These are phyloP conservation scores for Fusarium camptoceras DNA, from an alignment of 2,329 filamentous ascomycete species.

Conservation along the genomic window DNA sequence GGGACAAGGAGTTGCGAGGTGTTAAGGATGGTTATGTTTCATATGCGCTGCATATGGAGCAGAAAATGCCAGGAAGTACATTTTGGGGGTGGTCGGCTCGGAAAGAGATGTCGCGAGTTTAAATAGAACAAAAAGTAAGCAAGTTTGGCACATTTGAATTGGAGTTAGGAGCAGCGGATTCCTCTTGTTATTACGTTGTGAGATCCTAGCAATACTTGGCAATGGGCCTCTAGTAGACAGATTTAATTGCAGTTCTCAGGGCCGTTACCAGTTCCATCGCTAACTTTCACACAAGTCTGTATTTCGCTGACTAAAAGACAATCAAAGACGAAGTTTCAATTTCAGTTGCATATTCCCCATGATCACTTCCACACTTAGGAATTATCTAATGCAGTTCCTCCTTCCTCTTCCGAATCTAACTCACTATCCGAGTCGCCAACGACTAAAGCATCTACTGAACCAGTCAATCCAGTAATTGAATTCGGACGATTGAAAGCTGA, in stretches of 20 bases:
- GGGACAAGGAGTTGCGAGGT: neutral
- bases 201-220: no score
- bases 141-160: no score
- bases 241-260: neutral
- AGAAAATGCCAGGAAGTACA: neutral
- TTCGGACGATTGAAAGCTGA: neutral
- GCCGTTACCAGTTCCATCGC: no score
- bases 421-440: neutral
- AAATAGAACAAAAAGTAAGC: no score
- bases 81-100: neutral
- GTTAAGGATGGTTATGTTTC: neutral
- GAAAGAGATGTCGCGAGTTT: neutral
- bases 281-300: neutral
- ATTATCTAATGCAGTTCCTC: neutral
- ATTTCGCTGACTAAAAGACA: neutral
- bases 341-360: neutral
- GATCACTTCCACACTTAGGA: neutral
- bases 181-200: no score
- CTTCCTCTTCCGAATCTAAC: neutral
- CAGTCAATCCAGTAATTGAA: constrained; percentile 2
- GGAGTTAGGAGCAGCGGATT: no score
- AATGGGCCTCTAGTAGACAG: no score
- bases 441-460: neutral
- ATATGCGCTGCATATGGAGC: neutral
- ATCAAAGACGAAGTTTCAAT: neutral